Percentiles rank a stretch among this genome's conserved stretches.
Conservation (phyloP, 768 basidiomycete genomes). For the Hericium rajendrae region DNA sequence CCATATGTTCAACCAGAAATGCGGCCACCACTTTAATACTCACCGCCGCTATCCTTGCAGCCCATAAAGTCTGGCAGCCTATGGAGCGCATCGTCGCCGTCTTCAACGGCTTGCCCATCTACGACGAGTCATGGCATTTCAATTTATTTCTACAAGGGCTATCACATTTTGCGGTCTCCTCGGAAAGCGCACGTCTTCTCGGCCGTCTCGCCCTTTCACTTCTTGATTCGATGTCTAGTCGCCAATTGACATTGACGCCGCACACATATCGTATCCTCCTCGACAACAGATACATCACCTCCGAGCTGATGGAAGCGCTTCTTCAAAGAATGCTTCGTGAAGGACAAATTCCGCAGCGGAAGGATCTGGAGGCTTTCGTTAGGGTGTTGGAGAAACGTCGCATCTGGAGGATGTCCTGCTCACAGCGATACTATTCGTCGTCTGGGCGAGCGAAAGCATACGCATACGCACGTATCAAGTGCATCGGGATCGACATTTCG, state of each 20-base stretch:
- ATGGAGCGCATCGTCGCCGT: slow-evolving; percentile 32
- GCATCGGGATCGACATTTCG: too few relatives aligned
- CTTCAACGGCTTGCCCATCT: slow-evolving; percentile 19
- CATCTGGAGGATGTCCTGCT: slow-evolving; percentile 30
- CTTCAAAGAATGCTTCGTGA: slow-evolving; percentile 32
- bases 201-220: slow-evolving; percentile 5
- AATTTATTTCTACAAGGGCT: slow-evolving; percentile 14
- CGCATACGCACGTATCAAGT: not conserved
- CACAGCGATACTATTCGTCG: slow-evolving; percentile 32
- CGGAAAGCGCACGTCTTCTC: slow-evolving; percentile 2
- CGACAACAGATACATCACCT: slow-evolving; percentile 37
- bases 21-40: slow-evolving; percentile 39
- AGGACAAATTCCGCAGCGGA: slow-evolving; percentile 28
- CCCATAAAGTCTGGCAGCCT: slow-evolving; percentile 37
- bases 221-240: slow-evolving; percentile 9
- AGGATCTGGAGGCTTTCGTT: slow-evolving; percentile 40
- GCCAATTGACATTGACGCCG: slow-evolving; percentile 3
- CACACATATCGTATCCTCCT: slow-evolving; percentile 6
- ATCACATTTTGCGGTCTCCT: not conserved
- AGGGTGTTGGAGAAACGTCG: slow-evolving; percentile 38
- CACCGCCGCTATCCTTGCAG: slow-evolving; percentile 37
- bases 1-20: slow-evolving; percentile 21
- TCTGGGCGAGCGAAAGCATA: slow-evolving; percentile 11
- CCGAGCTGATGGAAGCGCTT: slow-evolving; percentile 40
- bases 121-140: slow-evolving; percentile 15